Conservation (phyloP, 257 asterid species). For the Primulina eburnea region DNA sequence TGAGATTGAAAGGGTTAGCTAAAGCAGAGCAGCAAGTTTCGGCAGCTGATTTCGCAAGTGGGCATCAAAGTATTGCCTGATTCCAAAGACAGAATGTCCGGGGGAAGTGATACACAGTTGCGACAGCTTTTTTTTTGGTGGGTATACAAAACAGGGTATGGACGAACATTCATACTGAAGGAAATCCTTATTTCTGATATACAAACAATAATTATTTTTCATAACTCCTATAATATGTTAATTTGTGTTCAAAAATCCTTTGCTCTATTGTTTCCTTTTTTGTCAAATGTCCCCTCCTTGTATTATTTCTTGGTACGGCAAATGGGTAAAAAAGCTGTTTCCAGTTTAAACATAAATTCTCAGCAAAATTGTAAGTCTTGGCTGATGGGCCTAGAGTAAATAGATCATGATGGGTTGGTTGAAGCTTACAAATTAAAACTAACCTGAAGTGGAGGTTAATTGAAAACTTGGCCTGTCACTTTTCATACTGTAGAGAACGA, state of each 20-base stretch:
- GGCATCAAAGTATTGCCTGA: slow-evolving; percentile 89
- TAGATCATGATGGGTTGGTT: background rate
- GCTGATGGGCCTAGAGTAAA: background rate
- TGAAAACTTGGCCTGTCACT: slow-evolving; percentile 8
- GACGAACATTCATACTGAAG: slow-evolving; percentile 9
- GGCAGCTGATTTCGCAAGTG: slow-evolving; percentile 82
- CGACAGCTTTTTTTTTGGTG: slow-evolving; percentile 88
- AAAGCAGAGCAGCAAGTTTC: slow-evolving; percentile 80
- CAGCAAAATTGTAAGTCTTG: background rate
- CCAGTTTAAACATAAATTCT: background rate
- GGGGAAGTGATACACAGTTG: slow-evolving; percentile 94
- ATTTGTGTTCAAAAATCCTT: background rate
- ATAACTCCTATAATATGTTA: slow-evolving; percentile 16
- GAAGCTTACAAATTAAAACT: background rate
- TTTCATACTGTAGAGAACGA: background rate
- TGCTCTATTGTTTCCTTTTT: background rate
- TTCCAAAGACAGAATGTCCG: slow-evolving; percentile 79
- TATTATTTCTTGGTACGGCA: background rate
- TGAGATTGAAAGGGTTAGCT: slow-evolving; percentile 84
- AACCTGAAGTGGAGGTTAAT: slow-evolving; percentile 2
- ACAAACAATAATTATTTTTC: background rate
- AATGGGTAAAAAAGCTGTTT: background rate
- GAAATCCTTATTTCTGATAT: background rate
- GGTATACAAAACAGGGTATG: slow-evolving; percentile 82
- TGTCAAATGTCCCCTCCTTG: background rate